These are phyloP conservation scores for Neopestalotiopsis sp. DNA, from an alignment of 2,329 filamentous ascomycete species.

Conservation along the genomic window DNA sequence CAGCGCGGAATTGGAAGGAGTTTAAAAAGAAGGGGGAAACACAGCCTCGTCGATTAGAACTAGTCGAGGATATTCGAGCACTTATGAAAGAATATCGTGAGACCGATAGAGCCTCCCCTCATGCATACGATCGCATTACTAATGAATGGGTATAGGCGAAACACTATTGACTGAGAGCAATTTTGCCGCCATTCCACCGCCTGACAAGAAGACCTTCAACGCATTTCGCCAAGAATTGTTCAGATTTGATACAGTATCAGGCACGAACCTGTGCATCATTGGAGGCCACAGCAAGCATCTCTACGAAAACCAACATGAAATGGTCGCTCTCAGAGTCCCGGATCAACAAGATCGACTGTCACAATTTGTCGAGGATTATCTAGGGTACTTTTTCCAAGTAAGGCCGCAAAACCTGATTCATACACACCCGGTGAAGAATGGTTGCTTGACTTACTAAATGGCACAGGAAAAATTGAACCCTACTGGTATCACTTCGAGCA, in stretches of 20 bases:
- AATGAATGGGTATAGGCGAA: background rate
- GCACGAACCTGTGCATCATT: background rate
- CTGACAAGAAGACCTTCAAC: background rate
- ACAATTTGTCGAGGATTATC: background rate
- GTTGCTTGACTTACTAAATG: too few relatives aligned
- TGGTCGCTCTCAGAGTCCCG: background rate
- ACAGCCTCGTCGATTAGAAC: background rate
- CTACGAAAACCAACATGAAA: background rate
- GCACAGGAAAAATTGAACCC: background rate
- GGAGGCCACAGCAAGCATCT: background rate
- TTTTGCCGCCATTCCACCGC: background rate
- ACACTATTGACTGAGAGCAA: background rate
- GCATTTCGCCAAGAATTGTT: background rate
- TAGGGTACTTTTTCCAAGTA: background rate
- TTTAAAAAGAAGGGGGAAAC: background rate
- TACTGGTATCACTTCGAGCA: background rate
- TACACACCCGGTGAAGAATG: too few relatives aligned
- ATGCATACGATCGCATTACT: background rate
- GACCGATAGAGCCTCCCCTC: background rate
- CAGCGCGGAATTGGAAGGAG: conserved; percentile 1
- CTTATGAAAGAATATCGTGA: background rate
- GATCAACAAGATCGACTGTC: background rate
- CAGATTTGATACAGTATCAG: background rate
- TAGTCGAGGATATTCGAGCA: background rate
- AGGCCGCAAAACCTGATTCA: background rate